Evolutionary conservation across 257 asterid genomes (phyloP).

Genomic region (Salvia miltiorrhiza): DNA sequence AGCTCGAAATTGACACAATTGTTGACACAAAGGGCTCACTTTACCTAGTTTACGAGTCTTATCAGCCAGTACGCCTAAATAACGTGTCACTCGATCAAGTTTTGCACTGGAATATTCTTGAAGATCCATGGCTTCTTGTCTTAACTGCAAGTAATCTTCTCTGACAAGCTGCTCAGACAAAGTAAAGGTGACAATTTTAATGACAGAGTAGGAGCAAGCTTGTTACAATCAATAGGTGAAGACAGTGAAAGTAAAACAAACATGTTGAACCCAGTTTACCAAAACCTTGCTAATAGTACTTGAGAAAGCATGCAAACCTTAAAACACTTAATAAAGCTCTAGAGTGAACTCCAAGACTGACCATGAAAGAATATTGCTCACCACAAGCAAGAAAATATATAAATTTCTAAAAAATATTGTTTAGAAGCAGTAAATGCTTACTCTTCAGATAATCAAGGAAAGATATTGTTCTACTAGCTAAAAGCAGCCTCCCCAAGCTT

Average conservation of each 20-base stretch:
- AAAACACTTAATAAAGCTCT: not conserved
- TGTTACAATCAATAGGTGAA: not conserved
- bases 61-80: constrained; percentile 94
- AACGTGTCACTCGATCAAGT: constrained; percentile 89
- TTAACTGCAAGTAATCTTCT: constrained; percentile 76
- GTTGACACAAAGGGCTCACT: constrained; percentile 12
- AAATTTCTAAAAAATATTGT: constrained; percentile 1
- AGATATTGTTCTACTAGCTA: not conserved
- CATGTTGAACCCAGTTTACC: not conserved
- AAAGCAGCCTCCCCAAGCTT: not conserved
- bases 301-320: not conserved
- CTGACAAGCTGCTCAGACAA: constrained; percentile 69
- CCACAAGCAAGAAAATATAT: not conserved
- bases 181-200: constrained; percentile 18
- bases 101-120: constrained; percentile 95
- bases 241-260: constrained; percentile 10
- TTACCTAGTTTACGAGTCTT: constrained; percentile 88
- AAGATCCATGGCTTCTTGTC: constrained; percentile 91
- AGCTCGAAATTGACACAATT: not conserved
- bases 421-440: not conserved
- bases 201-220: constrained; percentile 10
- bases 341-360: constrained; percentile 19
- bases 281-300: constrained; percentile 1
- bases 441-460: not conserved
- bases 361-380: not conserved